Evolutionary conservation across 2,329 filamentous ascomycete genomes (phyloP), one percentile per base, ranked within the genome.

Genomic region (Ophidiomyces ophidiicola): DNA sequence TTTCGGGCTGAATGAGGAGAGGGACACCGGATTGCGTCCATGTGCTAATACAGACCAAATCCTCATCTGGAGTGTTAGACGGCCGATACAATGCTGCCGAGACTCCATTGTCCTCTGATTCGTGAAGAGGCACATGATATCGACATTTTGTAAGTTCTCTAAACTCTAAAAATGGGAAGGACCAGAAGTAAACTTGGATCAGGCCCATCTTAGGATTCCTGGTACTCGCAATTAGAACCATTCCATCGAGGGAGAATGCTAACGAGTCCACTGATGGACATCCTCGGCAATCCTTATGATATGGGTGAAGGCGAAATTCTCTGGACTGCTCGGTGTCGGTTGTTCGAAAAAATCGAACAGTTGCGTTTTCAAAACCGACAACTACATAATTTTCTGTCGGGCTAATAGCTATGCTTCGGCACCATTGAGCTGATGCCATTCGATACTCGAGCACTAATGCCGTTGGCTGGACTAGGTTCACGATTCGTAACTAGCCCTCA

Each of bases 1-100:
- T 57, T 32, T 53, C 50, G 6, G 61, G 60, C 35, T 64, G 60
- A 2, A 63, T 51, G 2, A 65, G 49, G 4, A 64, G 44, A 0
- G 62, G 62, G n/a, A 51, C 50, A 2, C 62, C 62, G 1, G 60
- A 63, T 43, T 64, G 62, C 1, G 62, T 65, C 62, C 62, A 65
- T 0, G 61, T 64, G 1, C 55, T 59, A 11, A 65, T 50, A 36
- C 61, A 63, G 3, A 65, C 44, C 11, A 64, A 38, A 28, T 57
- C 50, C 10, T 61, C 60, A 21, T 60, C 58, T 3, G 51, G 55
- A 4, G 55, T 50, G 8, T 43, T 32, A 3, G 53, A 55, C 1
- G 57, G 52, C 6, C 59, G 53, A 35, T 58, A 59, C n/a, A 62
- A 50, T 2, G 56, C 59, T 0, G 59, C 51, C 0, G 61, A 58